These are phyloP conservation scores for Trypanosoma boissoni DNA, from an alignment of 208 protist genomes.

Conservation along the genomic window DNA sequence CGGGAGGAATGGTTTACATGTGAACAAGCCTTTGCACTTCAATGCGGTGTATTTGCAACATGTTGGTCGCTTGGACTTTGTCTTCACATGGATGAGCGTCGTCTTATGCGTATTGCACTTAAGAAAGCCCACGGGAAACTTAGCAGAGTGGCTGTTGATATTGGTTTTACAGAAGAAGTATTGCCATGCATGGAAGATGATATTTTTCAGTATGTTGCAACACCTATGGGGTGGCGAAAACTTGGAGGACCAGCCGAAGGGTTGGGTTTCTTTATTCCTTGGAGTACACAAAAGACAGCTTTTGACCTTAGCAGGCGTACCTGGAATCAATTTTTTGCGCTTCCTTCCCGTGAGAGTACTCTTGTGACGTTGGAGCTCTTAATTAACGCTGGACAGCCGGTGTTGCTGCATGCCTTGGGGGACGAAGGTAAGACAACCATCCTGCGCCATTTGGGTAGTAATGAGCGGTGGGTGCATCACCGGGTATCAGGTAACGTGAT, in stretches of 20 bases:
- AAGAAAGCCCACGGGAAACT: conserved; percentile 15
- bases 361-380: conserved; percentile 69
- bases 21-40: conserved; percentile 35
- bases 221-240: conserved; percentile 64
- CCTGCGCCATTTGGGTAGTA: conserved; percentile 48
- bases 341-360: conserved; percentile 47
- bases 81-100: conserved; percentile 12
- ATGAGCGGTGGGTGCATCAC: conserved; percentile 56
- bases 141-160: conserved; percentile 15
- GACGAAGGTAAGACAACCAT: conserved; percentile 73
- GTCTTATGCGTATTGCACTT: conserved; percentile 14
- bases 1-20: conserved; percentile 29
- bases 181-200: conserved; percentile 29
- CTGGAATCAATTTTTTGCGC: conserved; percentile 60
- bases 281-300: not conserved
- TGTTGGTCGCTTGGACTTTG: conserved; percentile 50
- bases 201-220: conserved; percentile 40
- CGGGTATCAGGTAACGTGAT: conserved; percentile 46
- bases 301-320: conserved; percentile 32
- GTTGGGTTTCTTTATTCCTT: conserved; percentile 18
- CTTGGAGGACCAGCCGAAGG: conserved; percentile 40
- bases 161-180: conserved; percentile 25
- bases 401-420: conserved; percentile 48
- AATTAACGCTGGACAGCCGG: conserved; percentile 68
- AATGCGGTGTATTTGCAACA: conserved; percentile 62